Evolutionary conservation across 257 asterid species (phyloP).

Genomic region (Solanum dulcamara): DNA sequence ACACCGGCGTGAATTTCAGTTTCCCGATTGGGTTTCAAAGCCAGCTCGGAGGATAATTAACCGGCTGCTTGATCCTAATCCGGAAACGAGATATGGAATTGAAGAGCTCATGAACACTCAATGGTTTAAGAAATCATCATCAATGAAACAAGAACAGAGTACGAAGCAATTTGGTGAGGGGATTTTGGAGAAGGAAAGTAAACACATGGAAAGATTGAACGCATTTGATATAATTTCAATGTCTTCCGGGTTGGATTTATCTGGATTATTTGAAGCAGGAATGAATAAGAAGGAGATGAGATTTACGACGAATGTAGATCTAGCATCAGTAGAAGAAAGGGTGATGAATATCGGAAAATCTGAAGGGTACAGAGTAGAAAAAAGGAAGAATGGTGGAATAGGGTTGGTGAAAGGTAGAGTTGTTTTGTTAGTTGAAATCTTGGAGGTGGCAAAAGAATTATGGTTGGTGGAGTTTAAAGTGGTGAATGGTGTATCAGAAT

Average conservation of each 20-base stretch:
- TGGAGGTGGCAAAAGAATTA: slow-evolving; percentile 37
- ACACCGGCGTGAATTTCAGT: slow-evolving; percentile 33
- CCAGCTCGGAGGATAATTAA: slow-evolving; percentile 37
- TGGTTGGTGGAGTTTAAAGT: slow-evolving; percentile 68
- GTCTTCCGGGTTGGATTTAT: slow-evolving; percentile 70
- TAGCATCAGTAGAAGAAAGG: slow-evolving; percentile 46
- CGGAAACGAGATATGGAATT: slow-evolving; percentile 43
- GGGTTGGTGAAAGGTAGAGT: slow-evolving; percentile 48
- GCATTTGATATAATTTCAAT: slow-evolving; percentile 76
- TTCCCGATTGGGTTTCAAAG: slow-evolving; percentile 66
- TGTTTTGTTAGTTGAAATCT: slow-evolving; percentile 32
- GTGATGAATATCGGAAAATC: slow-evolving; percentile 37
- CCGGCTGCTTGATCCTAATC: slow-evolving; percentile 70
- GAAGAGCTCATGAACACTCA: slow-evolving; percentile 40
- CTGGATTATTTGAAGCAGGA: slow-evolving; percentile 51
- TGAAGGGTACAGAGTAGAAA: slow-evolving; percentile 42
- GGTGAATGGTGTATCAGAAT: slow-evolving; percentile 35
- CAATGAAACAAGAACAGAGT: neutral
- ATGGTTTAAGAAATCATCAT: slow-evolving; percentile 51
- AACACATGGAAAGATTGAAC: slow-evolving; percentile 23
- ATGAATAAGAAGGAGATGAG: slow-evolving; percentile 47
- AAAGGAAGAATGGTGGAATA: slow-evolving; percentile 44
- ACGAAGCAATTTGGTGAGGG: slow-evolving; percentile 7
- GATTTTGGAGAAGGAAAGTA: slow-evolving; percentile 14
- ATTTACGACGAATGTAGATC: slow-evolving; percentile 33